Base-by-base conservation (phyloP, 306 rosid species). In the Quercus variabilis region DNA sequence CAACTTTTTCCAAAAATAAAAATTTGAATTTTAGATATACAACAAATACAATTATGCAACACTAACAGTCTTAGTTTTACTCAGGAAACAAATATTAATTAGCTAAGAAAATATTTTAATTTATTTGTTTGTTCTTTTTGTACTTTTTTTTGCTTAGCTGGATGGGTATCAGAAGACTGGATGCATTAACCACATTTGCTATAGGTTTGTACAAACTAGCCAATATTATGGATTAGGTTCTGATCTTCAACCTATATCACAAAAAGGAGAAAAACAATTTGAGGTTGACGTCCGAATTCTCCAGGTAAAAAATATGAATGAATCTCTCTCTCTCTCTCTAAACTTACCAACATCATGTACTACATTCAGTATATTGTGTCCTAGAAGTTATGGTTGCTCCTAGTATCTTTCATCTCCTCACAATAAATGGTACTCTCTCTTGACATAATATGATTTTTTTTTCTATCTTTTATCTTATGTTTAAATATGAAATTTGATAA, bases 141-240 rank as follows among this genome's bases (percentile, higher is more conserved):
- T 63, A 30, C 59, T 6, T 6, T 73, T 25, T 12, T 46, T 69
- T 56, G 55, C 4, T 65, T 43, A 89, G 98, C 52, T 2, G 74
- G 97, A 91, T 57, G 69, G 89, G 2, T 88, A 93, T 77, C 69
- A 64, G 21, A 69, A 85, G 65, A 87, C 90, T 3, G 93, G 98
- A 5, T 93, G 98, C 82, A 86, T 91, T 83, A 35, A 35, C 41
- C 41, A 0, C 41, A 35, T 35, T 35, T 35, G 41, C 41, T 6
- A 8, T 35, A 9, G 98, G 15, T 93, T 93, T 74, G 79, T 90
- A 65, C 92, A 88, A 51, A 83, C 88, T 7, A 78, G 81, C 74
- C 82, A 81, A 1, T 20, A 76, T 0, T 30, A 80, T 14, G 89
- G 71, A 0, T 83, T 93, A 60, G 97, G 98, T 11, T 78, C 70